A percentile compares a stretch with the other conserved stretches of the same genome.
Conservation (phyloP, 306 rosid species). For the Lupinus albus region DNA sequence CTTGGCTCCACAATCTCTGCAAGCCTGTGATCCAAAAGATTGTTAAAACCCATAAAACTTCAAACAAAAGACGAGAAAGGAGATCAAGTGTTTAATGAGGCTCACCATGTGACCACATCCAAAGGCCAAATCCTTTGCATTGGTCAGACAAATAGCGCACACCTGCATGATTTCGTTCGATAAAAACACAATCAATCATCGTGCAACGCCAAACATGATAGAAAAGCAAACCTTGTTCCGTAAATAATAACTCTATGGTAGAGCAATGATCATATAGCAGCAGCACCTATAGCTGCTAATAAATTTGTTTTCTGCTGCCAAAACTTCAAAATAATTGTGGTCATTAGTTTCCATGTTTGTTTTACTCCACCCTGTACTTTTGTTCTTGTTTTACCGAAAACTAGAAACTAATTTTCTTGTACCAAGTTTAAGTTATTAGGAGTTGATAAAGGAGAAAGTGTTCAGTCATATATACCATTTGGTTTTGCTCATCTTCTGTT, state of each 20-base stretch:
- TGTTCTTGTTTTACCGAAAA: not conserved
- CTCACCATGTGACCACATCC: slow-evolving; percentile 55
- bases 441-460: not conserved
- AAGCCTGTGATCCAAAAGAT: slow-evolving; percentile 54
- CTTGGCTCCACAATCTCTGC: slow-evolving; percentile 78
- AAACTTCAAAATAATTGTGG: no score
- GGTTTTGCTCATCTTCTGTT: slow-evolving; percentile 51
- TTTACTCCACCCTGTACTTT: not conserved
- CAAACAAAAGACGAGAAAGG: not conserved
- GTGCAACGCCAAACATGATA: not conserved
- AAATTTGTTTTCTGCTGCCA: no score
- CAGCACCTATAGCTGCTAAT: not conserved
- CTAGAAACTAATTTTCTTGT: not conserved
- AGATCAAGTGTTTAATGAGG: not conserved
- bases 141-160: slow-evolving; percentile 38
- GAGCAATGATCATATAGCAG: not conserved
- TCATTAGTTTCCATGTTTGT: not conserved
- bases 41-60: not conserved
- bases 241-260: not conserved
- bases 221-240: not conserved
- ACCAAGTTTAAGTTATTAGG: not conserved
- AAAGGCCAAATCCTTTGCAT: slow-evolving; percentile 46
- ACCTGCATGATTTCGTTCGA: slow-evolving; percentile 37
- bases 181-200: not conserved
- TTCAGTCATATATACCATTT: slow-evolving; percentile 46